Percentiles rank a stretch among this genome's conserved stretches.
Conservation (phyloP, 768 basidiomycete genomes). For the Gymnopilus junonius region DNA sequence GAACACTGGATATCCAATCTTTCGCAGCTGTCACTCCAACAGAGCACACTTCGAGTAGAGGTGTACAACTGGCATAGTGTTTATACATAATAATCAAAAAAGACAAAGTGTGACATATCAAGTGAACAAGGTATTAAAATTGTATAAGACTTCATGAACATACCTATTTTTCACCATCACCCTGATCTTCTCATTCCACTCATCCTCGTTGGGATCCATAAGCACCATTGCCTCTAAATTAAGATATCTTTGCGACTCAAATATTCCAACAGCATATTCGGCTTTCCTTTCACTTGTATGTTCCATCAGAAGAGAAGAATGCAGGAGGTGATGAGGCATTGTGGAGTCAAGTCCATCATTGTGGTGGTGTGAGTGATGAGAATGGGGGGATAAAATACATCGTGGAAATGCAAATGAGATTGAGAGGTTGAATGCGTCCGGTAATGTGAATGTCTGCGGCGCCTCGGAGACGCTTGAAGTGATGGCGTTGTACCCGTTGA, state of each 20-base stretch:
- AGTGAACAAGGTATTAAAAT: background rate
- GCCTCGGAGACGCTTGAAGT: no score
- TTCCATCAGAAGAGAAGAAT: slow-evolving; percentile 45
- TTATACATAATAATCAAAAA: background rate
- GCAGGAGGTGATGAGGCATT: slow-evolving; percentile 26
- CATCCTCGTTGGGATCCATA: slow-evolving; percentile 49
- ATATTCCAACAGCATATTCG: slow-evolving; percentile 71
- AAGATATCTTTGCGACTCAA: slow-evolving; percentile 73
- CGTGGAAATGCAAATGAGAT: background rate
- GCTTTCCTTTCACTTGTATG: slow-evolving; percentile 29
- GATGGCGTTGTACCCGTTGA: slow-evolving; percentile 24
- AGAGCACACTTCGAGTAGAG: slow-evolving; percentile 50
- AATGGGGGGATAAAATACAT: slow-evolving; percentile 13
- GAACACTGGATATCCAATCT: slow-evolving; percentile 53
- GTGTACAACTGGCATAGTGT: slow-evolving; percentile 44
- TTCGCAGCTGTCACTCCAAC: slow-evolving; percentile 43
- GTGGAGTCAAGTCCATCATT: background rate
- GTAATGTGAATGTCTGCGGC: slow-evolving; percentile 1
- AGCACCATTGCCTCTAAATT: slow-evolving; percentile 64
- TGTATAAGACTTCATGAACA: slow-evolving; percentile 1
- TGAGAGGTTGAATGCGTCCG: slow-evolving; percentile 7
- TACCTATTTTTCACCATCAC: slow-evolving; percentile 52
- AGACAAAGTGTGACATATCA: background rate
- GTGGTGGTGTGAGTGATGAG: slow-evolving; percentile 37
- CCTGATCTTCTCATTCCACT: slow-evolving; percentile 45